Evolutionary conservation across 352 stramenopile genomes (phyloP), one percentile per base, ranked within the genome.

Genomic region (Globisporangium nunn): DNA sequence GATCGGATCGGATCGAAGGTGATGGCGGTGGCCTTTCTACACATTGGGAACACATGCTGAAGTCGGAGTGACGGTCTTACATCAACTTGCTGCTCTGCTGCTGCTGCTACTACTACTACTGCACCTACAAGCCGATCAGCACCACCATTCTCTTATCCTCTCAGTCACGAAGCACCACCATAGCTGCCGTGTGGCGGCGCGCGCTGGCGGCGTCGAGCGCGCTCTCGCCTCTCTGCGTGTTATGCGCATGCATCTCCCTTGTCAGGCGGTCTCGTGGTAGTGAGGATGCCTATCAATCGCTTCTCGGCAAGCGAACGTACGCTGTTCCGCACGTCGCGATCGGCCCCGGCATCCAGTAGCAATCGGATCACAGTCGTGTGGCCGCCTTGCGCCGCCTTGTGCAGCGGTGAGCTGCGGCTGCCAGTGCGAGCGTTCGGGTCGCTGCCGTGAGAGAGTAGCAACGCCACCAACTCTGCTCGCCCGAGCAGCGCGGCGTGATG

Each of bases 381-480:
- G 7, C 66, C 68, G 18, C 69, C 62, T 40, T 75, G 67, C 14
- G 68, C 68, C 28, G 71, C 71, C 69, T 80, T 80, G 35, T 80
- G 68, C 7, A 80, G 58, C 28, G 71, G 50, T 14, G 66, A 70
- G 51, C 41, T 72, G 40, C 49, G 56, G 14, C 67, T 59, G 6
- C 40, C 28, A 35, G 63, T 56, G 29, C 47, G 35, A 17, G 50
- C 52, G 11, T 72, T 69, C 10, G 59, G 47, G 28, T 68, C 56
- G 18, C 61, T 63, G 18, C 63, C 66, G 17, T 45, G 37, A 5
- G 52, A 43, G 28, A 78, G 56, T 1, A 77, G 56, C 17, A 80
- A 18, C 2, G 63, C 52, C 49, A 67, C 77, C 4, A 72, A 58
- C 45, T 63, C 54, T 6, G 50, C 10, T 29, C 65, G 53, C 4